A percentile compares a stretch with the other conserved stretches of the same genome.
Evolutionary conservation across 2,329 filamentous ascomycete species (phyloP).

Genomic region (Aspergillus nomiae): DNA sequence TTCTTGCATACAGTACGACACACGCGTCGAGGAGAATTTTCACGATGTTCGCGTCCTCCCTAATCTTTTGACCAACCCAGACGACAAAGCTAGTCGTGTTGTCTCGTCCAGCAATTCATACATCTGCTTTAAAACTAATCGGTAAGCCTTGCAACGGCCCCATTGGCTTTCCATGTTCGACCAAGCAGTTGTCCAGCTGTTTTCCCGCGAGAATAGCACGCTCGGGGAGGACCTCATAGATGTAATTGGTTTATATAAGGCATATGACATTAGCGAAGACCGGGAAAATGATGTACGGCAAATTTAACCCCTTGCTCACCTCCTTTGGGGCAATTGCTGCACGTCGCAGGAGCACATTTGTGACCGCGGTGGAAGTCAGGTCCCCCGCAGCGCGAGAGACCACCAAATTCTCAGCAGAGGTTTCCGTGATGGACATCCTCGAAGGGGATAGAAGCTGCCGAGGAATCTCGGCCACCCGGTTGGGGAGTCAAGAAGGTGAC

Average conservation of each 20-base stretch:
- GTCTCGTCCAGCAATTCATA: constrained; percentile 27
- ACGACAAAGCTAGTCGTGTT: constrained; percentile 30
- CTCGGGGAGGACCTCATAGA: constrained; percentile 51
- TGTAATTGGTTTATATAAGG: constrained; percentile 41
- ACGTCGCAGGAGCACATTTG: constrained; percentile 57
- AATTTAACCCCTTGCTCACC: constrained; percentile 23
- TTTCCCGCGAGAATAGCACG: constrained; percentile 46
- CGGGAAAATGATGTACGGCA: neutral
- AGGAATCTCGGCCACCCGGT: constrained; percentile 38
- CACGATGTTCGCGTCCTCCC: constrained; percentile 28
- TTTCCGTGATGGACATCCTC: constrained; percentile 56
- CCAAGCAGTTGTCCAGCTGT: constrained; percentile 44
- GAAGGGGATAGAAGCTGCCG: constrained; percentile 47
- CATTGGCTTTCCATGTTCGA: constrained; percentile 35
- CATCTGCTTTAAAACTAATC: constrained; percentile 46
- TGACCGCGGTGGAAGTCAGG: constrained; percentile 48
- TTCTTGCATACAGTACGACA: constrained; percentile 33
- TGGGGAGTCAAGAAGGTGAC: constrained; percentile 17
- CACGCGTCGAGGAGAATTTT: constrained; percentile 32
- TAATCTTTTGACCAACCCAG: constrained; percentile 26
- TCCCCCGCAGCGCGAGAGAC: constrained; percentile 47
- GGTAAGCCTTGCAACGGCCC: constrained; percentile 59
- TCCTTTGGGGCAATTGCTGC: constrained; percentile 57
- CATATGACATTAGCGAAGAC: neutral
- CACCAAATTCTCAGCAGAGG: constrained; percentile 46